Evolutionary conservation across 495 filamentous ascomycete species (phyloP).

Genomic region (Neurospora discreta): DNA sequence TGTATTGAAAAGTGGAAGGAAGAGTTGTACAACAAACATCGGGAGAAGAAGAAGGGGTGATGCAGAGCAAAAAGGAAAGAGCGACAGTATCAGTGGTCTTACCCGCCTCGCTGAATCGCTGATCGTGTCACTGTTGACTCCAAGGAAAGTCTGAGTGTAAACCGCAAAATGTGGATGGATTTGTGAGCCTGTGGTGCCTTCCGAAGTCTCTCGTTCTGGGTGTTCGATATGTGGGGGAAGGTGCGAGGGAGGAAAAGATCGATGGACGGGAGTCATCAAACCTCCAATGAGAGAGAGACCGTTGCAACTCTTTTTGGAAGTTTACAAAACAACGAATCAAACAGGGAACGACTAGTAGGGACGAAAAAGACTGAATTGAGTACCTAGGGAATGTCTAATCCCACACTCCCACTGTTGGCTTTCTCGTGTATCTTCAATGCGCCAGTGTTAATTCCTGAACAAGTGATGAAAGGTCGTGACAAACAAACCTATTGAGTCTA

Average conservation of each 20-base stretch:
- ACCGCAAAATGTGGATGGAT: too few species aligned
- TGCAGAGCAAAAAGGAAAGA: too few species aligned
- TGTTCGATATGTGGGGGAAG: background rate
- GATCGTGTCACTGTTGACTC: background rate
- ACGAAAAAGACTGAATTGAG: background rate
- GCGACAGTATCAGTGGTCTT: background rate
- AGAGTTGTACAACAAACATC: background rate
- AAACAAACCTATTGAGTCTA: background rate
- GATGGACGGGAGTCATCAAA: background rate
- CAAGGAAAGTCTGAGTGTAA: background rate
- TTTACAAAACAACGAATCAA: background rate
- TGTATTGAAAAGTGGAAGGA: background rate
- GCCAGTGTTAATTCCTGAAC: background rate
- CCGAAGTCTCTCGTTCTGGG: too few species aligned
- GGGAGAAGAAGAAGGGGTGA: too few species aligned
- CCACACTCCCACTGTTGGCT: background rate
- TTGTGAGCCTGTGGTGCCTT: too few species aligned
- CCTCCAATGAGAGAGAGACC: background rate
- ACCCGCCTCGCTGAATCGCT: background rate
- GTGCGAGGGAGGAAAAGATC: background rate
- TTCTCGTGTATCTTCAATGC: background rate
- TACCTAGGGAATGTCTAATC: background rate
- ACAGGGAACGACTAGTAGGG: background rate
- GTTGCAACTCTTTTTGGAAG: background rate
- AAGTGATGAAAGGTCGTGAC: background rate